These are phyloP conservation scores for Suillus subluteus DNA, from an alignment of 768 basidiomycete genomes.

Conservation along the genomic window DNA sequence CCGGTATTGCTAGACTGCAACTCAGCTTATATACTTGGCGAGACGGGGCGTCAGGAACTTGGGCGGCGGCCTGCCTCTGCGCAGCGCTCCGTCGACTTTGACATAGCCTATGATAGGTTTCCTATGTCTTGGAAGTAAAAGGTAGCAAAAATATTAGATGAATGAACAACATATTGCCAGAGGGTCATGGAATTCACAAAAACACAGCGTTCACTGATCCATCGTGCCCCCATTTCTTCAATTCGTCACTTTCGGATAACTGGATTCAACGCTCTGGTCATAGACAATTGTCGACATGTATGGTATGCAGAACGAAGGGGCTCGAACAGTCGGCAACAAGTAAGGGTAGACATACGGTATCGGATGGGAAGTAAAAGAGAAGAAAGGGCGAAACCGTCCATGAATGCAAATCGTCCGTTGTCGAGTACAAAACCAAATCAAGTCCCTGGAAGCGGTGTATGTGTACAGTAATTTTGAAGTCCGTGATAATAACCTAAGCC, in stretches of 20 bases:
- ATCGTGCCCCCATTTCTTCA: too few relatives aligned
- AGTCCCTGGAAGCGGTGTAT: slow-evolving; percentile 18
- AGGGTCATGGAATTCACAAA: too few relatives aligned
- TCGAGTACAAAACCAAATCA: slow-evolving; percentile 30
- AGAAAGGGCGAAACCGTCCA: slow-evolving; percentile 19
- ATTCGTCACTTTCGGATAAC: neutral
- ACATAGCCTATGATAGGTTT: neutral
- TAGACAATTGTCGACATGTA: neutral
- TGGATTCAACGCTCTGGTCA: neutral
- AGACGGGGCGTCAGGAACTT: neutral
- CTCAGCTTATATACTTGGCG: neutral
- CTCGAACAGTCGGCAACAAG: neutral
- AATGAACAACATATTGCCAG: neutral
- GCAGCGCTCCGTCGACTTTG: neutral
- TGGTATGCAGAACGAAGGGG: slow-evolving; percentile 1
- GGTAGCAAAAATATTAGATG: neutral
- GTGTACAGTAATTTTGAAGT: slow-evolving; percentile 21
- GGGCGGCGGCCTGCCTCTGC: neutral
- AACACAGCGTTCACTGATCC: too few relatives aligned
- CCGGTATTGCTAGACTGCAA: neutral
- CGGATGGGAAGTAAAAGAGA: neutral
- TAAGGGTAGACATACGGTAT: neutral
- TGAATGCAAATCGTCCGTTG: slow-evolving; percentile 32
- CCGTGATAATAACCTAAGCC: slow-evolving; percentile 12
- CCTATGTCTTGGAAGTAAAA: neutral